Percentiles rank a stretch among this genome's conserved stretches.
These are phyloP conservation scores for Ascobolus immersus DNA, from an alignment of 495 filamentous ascomycete species.

Conservation along the genomic window DNA sequence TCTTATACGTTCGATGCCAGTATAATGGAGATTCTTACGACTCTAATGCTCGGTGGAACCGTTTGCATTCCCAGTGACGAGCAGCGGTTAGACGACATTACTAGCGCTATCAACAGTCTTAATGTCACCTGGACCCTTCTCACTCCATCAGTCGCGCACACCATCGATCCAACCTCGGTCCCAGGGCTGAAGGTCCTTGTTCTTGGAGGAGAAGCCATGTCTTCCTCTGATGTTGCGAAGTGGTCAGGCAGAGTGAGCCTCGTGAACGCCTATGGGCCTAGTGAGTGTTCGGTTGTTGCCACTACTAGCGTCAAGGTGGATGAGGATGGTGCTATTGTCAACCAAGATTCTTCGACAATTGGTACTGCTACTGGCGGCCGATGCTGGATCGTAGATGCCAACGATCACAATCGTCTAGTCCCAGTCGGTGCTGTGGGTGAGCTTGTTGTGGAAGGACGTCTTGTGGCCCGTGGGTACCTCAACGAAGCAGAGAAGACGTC, in stretches of 20 bases:
- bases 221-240: conserved; percentile 5
- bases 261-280: conserved; percentile 22
- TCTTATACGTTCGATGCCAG: conserved; percentile 45
- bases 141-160: conserved; percentile 29
- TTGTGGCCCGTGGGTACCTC: conserved; percentile 27
- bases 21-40: conserved; percentile 38
- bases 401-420: conserved; percentile 25
- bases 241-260: conserved; percentile 16
- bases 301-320: conserved; percentile 12
- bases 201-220: conserved; percentile 20
- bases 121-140: conserved; percentile 11
- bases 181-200: conserved; percentile 19
- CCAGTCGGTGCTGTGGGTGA: conserved; percentile 36
- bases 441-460: conserved; percentile 33
- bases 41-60: conserved; percentile 33
- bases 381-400: conserved; percentile 26
- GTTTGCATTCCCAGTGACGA: conserved; percentile 36
- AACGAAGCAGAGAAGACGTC: conserved; percentile 24
- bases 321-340: conserved; percentile 4
- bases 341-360: conserved; percentile 48
- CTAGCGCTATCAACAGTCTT: conserved; percentile 9
- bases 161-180: conserved; percentile 22
- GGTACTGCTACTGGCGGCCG: conserved; percentile 21
- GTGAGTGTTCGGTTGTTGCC: conserved; percentile 22
- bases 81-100: conserved; percentile 20